Evolutionary conservation across 129 eudicot genomes (phyloP).

Genomic region (Silybum marianum): DNA sequence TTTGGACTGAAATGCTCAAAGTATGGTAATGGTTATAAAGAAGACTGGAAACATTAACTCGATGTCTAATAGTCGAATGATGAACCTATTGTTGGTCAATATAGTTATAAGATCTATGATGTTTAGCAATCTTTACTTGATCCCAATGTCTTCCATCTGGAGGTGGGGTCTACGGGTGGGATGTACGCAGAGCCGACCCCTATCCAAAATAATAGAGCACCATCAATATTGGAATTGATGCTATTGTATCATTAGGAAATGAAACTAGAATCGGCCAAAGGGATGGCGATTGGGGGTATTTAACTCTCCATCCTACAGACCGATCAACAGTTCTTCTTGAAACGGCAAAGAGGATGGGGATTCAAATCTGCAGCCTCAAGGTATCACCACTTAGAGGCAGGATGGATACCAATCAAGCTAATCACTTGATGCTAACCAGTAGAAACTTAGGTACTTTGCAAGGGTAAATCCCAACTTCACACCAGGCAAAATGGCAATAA

Average conservation of each 20-base stretch:
- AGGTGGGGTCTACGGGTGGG: no score
- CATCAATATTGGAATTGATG: neutral
- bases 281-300: neutral
- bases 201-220: neutral
- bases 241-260: neutral
- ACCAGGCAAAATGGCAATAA: neutral
- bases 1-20: neutral
- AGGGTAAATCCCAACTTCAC: neutral
- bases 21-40: neutral
- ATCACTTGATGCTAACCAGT: neutral
- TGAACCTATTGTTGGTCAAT: neutral
- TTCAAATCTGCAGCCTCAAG: neutral
- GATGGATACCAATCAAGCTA: neutral
- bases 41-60: neutral
- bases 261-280: neutral
- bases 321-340: neutral
- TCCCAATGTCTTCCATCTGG: neutral
- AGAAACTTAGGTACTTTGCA: neutral
- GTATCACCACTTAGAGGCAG: neutral
- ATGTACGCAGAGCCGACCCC: neutral
- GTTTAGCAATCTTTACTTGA: neutral
- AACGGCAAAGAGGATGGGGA: neutral
- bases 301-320: neutral
- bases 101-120: slow-evolving; percentile 17
- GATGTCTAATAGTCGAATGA: neutral